Percentiles rank a stretch among this genome's conserved stretches.
Conservation (phyloP, 2,329 filamentous ascomycete genomes). For the Exophiala mesophila region DNA sequence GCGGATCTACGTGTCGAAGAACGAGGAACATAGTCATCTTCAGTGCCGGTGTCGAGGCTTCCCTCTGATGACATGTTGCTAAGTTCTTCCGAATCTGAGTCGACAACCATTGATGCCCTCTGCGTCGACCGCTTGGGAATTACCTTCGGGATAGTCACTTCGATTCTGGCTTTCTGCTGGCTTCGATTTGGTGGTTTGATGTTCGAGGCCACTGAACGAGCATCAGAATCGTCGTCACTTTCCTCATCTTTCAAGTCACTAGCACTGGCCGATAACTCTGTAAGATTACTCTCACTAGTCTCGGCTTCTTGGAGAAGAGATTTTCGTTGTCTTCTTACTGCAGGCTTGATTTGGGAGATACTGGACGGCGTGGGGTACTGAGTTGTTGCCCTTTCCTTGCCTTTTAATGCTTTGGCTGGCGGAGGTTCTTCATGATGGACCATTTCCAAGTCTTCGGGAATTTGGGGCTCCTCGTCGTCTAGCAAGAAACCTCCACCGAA, state of each 20-base stretch:
- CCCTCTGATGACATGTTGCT: background rate
- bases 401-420: conserved; percentile 2
- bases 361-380: conserved; percentile 21
- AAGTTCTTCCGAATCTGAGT: background rate
- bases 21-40: conserved; percentile 1
- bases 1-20: background rate
- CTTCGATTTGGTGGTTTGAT: background rate
- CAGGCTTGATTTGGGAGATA: conserved; percentile 8
- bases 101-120: background rate
- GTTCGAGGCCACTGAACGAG: background rate
- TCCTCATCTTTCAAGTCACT: background rate
- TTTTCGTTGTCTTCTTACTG: conserved; percentile 4
- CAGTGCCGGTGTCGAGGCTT: background rate
- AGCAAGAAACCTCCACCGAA: conserved; percentile 33
- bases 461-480: conserved; percentile 27
- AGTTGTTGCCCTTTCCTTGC: conserved; percentile 5
- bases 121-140: background rate
- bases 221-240: background rate
- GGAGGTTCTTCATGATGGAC: conserved; percentile 24
- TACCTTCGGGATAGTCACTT: background rate
- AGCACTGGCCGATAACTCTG: background rate
- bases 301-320: conserved; percentile 9
- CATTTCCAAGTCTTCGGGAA: conserved; percentile 36
- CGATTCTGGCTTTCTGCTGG: background rate
- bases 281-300: conserved; percentile 7